Conservation (phyloP, 1,284 basidiomycete genomes). For the Trametes sp. region DNA sequence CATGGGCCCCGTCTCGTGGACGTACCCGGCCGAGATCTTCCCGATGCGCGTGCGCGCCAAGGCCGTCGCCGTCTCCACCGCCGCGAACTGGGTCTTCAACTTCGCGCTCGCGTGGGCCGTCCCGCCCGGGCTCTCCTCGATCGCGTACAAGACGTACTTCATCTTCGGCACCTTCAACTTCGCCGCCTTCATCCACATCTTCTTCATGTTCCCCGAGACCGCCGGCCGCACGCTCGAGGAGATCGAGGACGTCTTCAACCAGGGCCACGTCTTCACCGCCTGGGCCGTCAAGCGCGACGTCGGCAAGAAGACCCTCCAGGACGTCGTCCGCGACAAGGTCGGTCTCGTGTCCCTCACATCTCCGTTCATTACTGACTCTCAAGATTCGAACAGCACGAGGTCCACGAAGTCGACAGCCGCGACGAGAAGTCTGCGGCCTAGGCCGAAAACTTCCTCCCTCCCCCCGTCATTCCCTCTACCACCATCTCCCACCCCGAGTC, state of each 20-base stretch:
- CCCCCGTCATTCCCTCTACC: background rate
- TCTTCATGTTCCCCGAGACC: conserved; percentile 82
- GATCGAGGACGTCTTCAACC: conserved; percentile 76
- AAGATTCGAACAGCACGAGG: conserved; percentile 22
- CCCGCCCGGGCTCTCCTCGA: conserved; percentile 48
- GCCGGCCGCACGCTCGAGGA: conserved; percentile 77
- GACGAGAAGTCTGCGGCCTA: conserved; percentile 28
- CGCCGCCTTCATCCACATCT: conserved; percentile 69
- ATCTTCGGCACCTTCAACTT: conserved; percentile 83
- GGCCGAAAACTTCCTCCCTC: background rate
- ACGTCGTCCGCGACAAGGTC: conserved; percentile 42
- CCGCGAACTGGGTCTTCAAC: conserved; percentile 77
- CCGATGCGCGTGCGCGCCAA: conserved; percentile 78
- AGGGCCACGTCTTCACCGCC: conserved; percentile 73
- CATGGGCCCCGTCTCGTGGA: conserved; percentile 69
- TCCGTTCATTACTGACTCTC: background rate
- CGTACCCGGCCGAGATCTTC: conserved; percentile 55
- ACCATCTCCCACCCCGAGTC: background rate
- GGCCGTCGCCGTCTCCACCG: conserved; percentile 68
- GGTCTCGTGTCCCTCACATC: background rate
- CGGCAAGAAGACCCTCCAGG: conserved; percentile 65
- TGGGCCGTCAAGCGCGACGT: conserved; percentile 71
- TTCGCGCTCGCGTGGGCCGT: conserved; percentile 71
- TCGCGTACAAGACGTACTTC: conserved; percentile 63
- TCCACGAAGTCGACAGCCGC: conserved; percentile 29